These are phyloP conservation scores for Suillus subalutaceus DNA, from an alignment of 768 basidiomycete species.

Conservation along the genomic window DNA sequence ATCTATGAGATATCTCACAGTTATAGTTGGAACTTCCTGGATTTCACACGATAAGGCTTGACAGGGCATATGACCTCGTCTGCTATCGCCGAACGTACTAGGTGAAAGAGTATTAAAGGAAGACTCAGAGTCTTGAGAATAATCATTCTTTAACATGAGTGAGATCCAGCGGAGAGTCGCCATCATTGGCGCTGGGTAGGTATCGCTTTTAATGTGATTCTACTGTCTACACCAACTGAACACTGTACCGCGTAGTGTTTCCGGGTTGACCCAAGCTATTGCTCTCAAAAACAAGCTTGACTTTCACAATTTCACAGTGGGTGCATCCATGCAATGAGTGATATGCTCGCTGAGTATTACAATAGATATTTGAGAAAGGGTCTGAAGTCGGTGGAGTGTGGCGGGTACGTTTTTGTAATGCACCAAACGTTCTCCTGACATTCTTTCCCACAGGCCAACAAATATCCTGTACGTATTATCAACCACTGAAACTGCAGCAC, in stretches of 20 bases:
- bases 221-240: neutral
- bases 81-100: neutral
- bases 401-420: constrained; percentile 40
- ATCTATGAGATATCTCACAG: neutral
- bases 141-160: neutral
- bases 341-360: neutral
- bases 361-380: constrained; percentile 52
- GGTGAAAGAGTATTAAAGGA: neutral
- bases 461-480: constrained; percentile 21
- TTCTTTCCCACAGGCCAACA: constrained; percentile 26
- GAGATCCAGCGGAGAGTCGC: constrained; percentile 18
- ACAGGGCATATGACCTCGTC: constrained; percentile 2
- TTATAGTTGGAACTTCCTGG: neutral
- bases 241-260: neutral
- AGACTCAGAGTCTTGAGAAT: neutral
- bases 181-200: constrained; percentile 27
- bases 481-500: neutral
- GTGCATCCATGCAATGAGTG: constrained; percentile 10
- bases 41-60: neutral
- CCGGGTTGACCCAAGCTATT: neutral
- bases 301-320: constrained; percentile 24
- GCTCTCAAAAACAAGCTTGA: neutral
- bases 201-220: neutral
- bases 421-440: neutral
- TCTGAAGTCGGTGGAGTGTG: constrained; percentile 52